Percentiles rank a stretch among this genome's conserved stretches.
Evolutionary conservation across 371 early-diverging fungal genomes (phyloP).

Genomic region (Blakeslea trispora): DNA sequence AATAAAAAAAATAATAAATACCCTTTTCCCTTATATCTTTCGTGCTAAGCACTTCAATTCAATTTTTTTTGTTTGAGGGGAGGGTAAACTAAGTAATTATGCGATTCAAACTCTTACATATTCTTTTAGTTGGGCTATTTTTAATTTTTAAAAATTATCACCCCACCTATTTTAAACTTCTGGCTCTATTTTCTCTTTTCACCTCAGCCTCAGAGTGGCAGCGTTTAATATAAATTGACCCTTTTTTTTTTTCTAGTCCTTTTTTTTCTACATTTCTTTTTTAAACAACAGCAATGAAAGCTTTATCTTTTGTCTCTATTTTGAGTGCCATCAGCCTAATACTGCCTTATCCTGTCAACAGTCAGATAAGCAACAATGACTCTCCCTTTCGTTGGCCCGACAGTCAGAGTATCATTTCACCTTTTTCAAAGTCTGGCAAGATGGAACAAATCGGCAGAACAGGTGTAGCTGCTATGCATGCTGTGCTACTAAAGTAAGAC

Average conservation of each 20-base stretch:
- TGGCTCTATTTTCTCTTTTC: background rate
- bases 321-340: conserved; percentile 12
- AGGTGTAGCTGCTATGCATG: conserved; percentile 55
- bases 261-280: conserved; percentile 5
- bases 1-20: too few species aligned
- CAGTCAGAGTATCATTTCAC: conserved; percentile 36
- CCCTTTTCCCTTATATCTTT: too few species aligned
- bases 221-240: background rate
- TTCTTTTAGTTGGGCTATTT: background rate
- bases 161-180: conserved; percentile 12
- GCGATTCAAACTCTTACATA: background rate
- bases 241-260: conserved; percentile 3
- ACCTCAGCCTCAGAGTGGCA: conserved; percentile 1
- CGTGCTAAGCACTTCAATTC: too few species aligned
- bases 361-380: conserved; percentile 7
- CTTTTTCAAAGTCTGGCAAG: conserved; percentile 42
- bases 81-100: too few species aligned
- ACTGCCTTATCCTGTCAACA: background rate
- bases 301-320: conserved; percentile 18
- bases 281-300: conserved; percentile 13
- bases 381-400: conserved; percentile 42
- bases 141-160: conserved; percentile 1
- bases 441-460: conserved; percentile 52
- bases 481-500: conserved; percentile 43
- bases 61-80: too few species aligned